Evolutionary conservation across 2,329 filamentous ascomycete species (phyloP).

Genomic region (Cercospora citrullina): DNA sequence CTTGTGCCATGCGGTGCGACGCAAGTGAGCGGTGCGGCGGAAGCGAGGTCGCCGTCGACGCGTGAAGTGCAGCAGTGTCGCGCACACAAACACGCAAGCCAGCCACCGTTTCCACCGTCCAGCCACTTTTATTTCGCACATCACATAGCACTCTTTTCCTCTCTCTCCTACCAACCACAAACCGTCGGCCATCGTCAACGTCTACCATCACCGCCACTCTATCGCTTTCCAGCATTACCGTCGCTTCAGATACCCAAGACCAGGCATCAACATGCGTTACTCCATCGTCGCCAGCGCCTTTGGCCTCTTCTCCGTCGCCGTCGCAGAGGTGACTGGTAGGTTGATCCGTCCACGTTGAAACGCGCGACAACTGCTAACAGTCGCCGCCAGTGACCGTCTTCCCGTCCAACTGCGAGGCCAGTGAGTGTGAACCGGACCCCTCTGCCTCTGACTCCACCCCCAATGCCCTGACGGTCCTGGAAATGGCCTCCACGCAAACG

Average conservation of each 20-base stretch:
- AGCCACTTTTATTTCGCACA: background rate
- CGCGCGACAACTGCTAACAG: background rate
- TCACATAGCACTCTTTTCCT: background rate
- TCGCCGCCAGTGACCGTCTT: conserved; percentile 20
- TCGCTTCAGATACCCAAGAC: conserved; percentile 17
- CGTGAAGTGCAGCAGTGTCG: background rate
- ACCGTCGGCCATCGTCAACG: background rate
- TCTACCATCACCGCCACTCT: conserved; percentile 6
- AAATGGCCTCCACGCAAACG: conserved; percentile 20
- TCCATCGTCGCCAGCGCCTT: conserved; percentile 29
- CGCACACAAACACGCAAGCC: background rate
- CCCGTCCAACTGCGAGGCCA: conserved; percentile 24
- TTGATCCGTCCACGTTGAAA: conserved; percentile 7
- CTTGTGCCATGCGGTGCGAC: background rate
- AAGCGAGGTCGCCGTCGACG: background rate
- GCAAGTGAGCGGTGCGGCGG: background rate
- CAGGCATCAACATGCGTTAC: conserved; percentile 31
- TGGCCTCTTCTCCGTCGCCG: conserved; percentile 29
- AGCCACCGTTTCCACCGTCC: background rate
- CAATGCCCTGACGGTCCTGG: conserved; percentile 27
- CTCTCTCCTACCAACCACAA: background rate
- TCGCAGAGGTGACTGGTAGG: conserved; percentile 33
- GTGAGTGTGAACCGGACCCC: conserved; percentile 25
- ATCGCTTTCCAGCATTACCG: conserved; percentile 16
- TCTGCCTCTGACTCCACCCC: conserved; percentile 15